Base-by-base conservation (phyloP, 2,329 filamentous ascomycete species). In the Monosporascus sp. region DNA sequence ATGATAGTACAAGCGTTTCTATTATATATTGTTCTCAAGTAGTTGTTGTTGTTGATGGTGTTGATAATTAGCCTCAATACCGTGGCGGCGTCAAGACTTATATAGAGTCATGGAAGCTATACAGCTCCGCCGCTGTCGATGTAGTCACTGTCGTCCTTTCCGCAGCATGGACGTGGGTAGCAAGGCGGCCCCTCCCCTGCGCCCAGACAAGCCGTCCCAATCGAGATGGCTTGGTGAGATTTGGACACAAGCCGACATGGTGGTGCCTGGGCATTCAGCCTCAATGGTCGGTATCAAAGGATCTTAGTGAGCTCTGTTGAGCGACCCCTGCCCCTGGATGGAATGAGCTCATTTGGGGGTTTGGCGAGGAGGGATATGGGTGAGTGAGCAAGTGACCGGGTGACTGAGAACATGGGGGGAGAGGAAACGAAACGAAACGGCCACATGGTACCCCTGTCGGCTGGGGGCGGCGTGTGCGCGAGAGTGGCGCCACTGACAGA, bases 31-130 rank as follows among this genome's bases (percentile, higher is more conserved):
- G 43, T 6, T 58, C 31, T 50, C 44, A 24, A 58, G 26, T 61
- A 50, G 31, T 64, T 58, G 59, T 38, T 61, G 51, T 36, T 64
- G 59, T 31, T 59, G 58, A 53, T 56, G 58, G 54, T 63, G 56
- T 55, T 59, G 56, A 59, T 45, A 47, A 53, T 53, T 56, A 52
- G 57, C 57, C 59, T 43, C 48, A 59, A 56, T 53, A 41, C 27
- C 49, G 49, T 56, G 62, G 59, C 59, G 54, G 9, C n/a, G 31
- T 37, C 14, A 16, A 48, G 36, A 44, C 52, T 62, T 65, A 65
- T 66, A 66, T 64, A 63, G 48, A 22, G 24, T 11, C 26, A 19
- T 16, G 45, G 44, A 22, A 24, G n/a, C 4, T 52, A 54, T 54
- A 57, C 24, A 46, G 38, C 31, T 34, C 4, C 11, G 31, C 31